phyloP scores from a whole-genome alignment of 176 grass and related monocot genomes.

The Cenchrus purpureus region DNA sequence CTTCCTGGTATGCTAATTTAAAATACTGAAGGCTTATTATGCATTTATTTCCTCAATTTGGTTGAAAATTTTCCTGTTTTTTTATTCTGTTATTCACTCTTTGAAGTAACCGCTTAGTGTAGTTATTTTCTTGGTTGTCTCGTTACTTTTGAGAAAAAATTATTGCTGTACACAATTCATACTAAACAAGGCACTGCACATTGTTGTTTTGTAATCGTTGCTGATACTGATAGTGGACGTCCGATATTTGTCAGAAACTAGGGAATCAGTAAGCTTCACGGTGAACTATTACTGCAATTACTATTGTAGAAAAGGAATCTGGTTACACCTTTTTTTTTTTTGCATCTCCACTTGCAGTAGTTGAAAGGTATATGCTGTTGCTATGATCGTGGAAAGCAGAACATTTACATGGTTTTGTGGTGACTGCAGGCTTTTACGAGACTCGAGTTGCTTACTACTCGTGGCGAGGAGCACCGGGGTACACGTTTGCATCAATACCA shows the following conservation, averaged over 20 bases:
- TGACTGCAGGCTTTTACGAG: slow-evolving; percentile 80
- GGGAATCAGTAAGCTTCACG: neutral
- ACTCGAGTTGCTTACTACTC: slow-evolving; percentile 96
- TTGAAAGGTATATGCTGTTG: neutral
- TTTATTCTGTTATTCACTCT: neutral
- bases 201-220: neutral
- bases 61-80: neutral
- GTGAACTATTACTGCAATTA: neutral
- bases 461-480: slow-evolving; percentile 89
- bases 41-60: neutral
- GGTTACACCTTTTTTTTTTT: neutral
- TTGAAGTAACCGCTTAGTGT: neutral
- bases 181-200: neutral
- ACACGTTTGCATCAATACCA: slow-evolving; percentile 81
- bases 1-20: slow-evolving; percentile 81
- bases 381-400: neutral
- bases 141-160: neutral
- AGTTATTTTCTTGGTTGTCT: neutral
- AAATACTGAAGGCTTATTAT: neutral
- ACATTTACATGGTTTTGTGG: neutral
- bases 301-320: neutral
- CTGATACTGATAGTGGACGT: neutral
- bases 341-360: neutral
- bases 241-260: neutral
- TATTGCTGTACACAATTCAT: slow-evolving; percentile 18